Percentiles rank a stretch among this genome's conserved stretches.
Conservation (phyloP, 1,139 yeast genomes). For the Yamadazyma spencermartinsiae region DNA sequence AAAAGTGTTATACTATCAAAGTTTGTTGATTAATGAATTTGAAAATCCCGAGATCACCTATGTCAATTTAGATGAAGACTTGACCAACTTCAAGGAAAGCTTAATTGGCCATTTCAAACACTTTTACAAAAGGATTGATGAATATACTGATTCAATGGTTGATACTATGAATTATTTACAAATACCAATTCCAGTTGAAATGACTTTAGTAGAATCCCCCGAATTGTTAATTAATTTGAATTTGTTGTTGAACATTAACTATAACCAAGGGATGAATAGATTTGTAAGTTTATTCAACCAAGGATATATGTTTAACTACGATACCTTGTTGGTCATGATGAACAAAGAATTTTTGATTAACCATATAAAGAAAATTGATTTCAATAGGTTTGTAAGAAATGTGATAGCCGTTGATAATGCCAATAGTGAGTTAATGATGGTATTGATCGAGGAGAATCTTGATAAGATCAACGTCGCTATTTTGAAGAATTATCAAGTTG, state of each 20-base stretch:
- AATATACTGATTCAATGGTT: conserved; percentile 22
- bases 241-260: conserved; percentile 30
- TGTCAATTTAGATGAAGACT: conserved; percentile 38
- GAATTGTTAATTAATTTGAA: conserved; percentile 26
- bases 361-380: conserved; percentile 20
- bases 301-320: conserved; percentile 31
- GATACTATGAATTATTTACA: conserved; percentile 19
- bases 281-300: conserved; percentile 29
- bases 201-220: neutral
- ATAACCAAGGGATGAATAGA: conserved; percentile 25
- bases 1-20: conserved; percentile 32
- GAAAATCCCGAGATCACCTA: conserved; percentile 55
- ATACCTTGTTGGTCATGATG: conserved; percentile 37
- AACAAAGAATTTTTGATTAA: conserved; percentile 30
- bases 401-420: conserved; percentile 5
- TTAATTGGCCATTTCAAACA: conserved; percentile 21
- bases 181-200: conserved; percentile 3
- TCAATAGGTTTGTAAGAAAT: conserved; percentile 27
- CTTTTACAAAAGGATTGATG: conserved; percentile 5
- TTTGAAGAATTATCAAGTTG: conserved; percentile 10
- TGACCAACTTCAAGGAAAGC: conserved; percentile 25
- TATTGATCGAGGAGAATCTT: conserved; percentile 24
- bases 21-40: conserved; percentile 48
- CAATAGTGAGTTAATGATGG: conserved; percentile 16
- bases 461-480: conserved; percentile 33